phyloP scores from a whole-genome alignment of 192 early-diverging fungal species.

The Linnemannia elongata region DNA sequence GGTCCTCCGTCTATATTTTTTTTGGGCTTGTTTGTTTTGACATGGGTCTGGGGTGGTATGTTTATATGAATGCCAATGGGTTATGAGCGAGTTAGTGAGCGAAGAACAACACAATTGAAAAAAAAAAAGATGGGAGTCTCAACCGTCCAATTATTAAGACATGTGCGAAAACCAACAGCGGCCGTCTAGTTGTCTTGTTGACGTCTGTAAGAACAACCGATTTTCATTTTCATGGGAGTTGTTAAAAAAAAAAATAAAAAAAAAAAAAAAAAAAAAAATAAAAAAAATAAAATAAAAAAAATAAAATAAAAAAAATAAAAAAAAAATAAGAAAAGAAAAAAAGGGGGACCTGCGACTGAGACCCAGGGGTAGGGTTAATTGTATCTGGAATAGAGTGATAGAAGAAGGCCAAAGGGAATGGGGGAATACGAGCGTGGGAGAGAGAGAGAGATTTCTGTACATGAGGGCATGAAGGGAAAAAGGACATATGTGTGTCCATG shows the following conservation, averaged over 20 bases:
- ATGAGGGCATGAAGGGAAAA: no score
- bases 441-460: not conserved
- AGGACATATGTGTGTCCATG: not conserved
- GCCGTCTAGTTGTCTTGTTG: not conserved
- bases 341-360: not conserved
- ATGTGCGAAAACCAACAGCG: not conserved
- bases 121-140: not conserved
- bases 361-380: not conserved
- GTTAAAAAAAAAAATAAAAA: no score
- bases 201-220: no score
- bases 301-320: no score
- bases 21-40: no score
- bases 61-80: no score
- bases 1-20: not conserved
- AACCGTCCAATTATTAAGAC: not conserved
- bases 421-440: not conserved
- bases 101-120: slow-evolving; percentile 1
- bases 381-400: slow-evolving; percentile 10
- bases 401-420: not conserved
- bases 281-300: no score
- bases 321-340: no score
- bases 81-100: no score
- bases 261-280: not conserved
- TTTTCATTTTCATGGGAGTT: not conserved
- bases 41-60: not conserved